Base-by-base conservation (phyloP, 495 filamentous ascomycete genomes). In the Penicillium daleae region DNA sequence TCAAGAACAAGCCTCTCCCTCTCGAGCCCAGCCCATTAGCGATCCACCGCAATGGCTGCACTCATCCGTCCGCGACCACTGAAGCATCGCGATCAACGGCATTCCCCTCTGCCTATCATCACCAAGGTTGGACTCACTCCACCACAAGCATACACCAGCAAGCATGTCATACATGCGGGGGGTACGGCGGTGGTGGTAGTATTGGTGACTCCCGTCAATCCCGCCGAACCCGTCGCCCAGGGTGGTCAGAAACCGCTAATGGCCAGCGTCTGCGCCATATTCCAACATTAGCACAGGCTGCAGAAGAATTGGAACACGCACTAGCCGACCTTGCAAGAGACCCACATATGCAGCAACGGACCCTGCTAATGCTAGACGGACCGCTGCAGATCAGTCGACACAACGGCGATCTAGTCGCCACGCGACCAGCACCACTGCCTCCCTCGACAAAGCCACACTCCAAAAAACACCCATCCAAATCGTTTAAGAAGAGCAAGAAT, bases 1-100 rank as follows among this genome's bases (percentile, higher is more conserved):
- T 72, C 24, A 76, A 72, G 52, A 80, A 82, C 22, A 83, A 83
- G 48, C 79, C 81, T n/a, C 67, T 83, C n/a, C 81, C 82, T 6
- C 72, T 71, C 21, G 79, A 78, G 19, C 81, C 78, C 58, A 68
- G 70, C 6, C 76, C 79, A 9, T 64, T 77, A 3, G 64, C 66
- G 5, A 56, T 77, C 15, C 69, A 71, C 29, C 68, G 63, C 29
- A 61, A 61, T 26, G 27, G 48, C 24, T 49, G 33, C 29, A n/a
- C 24, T 31, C 32, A n/a, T 8, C n/a, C 7, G 22, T 37, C 57
- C 22, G n/a, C 48, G 22, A 48, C 57, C 46, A 17, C 55, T 22
- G 29, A 46, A 32, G 10, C 39, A 1, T 49, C 40, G 17, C 40
- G 3, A 54, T 54, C 51, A 2, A 54, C 27, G 3, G 19, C 6